Evolutionary conservation across 805 yeast species (phyloP).

Genomic region (Yarrowia deformans): DNA sequence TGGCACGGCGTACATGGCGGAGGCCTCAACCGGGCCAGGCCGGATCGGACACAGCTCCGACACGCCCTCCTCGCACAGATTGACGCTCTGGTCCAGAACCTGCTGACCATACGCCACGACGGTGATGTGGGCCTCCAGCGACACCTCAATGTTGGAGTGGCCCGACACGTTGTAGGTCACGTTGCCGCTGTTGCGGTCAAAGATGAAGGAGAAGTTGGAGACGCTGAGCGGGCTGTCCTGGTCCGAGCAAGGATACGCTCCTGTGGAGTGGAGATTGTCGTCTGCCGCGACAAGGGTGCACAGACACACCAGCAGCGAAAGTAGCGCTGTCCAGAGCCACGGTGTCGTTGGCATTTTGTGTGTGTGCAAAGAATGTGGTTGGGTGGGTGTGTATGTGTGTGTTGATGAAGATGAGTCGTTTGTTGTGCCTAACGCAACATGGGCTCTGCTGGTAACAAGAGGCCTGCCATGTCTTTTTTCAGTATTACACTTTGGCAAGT

Average conservation of each 20-base stretch:
- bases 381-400: too few relatives aligned
- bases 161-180: slow-evolving; percentile 33
- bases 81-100: slow-evolving; percentile 46
- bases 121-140: slow-evolving; percentile 41
- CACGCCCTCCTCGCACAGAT: slow-evolving; percentile 48
- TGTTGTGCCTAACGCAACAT: too few relatives aligned
- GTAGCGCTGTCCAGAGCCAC: slow-evolving; percentile 15
- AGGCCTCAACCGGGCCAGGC: slow-evolving; percentile 44
- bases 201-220: slow-evolving; percentile 30
- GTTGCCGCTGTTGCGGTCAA: slow-evolving; percentile 30
- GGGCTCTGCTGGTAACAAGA: not conserved
- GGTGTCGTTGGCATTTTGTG: not conserved
- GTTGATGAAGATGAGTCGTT: not conserved
- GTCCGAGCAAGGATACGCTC: slow-evolving; percentile 35
- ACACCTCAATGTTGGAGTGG: slow-evolving; percentile 35
- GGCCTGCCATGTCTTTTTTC: slow-evolving; percentile 15
- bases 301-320: slow-evolving; percentile 18
- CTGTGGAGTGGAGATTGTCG: slow-evolving; percentile 38
- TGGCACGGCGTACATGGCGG: slow-evolving; percentile 48
- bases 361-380: too few relatives aligned
- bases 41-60: slow-evolving; percentile 49
- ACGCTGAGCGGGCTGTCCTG: slow-evolving; percentile 25
- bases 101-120: slow-evolving; percentile 48
- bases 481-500: slow-evolving; percentile 1
- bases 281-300: not conserved